Conservation (phyloP, 306 rosid species). For the Cicer arietinum region DNA sequence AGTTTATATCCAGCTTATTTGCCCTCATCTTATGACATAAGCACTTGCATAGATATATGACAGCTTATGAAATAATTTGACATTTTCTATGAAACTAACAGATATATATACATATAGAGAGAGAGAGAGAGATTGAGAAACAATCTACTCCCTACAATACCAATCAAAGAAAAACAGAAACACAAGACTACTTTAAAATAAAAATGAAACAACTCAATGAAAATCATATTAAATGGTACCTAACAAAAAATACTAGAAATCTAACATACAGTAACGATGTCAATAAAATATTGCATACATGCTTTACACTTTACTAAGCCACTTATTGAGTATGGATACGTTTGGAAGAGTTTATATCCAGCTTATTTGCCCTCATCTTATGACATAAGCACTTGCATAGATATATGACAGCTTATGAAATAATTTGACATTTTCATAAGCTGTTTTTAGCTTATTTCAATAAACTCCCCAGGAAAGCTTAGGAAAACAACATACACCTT, state of each 20-base stretch:
- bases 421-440: background rate
- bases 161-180: conserved; percentile 7
- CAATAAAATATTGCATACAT: conserved; percentile 10
- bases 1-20: background rate
- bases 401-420: background rate
- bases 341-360: background rate
- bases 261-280: background rate
- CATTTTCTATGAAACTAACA: no score
- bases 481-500: background rate
- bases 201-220: background rate
- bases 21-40: background rate
- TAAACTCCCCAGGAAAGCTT: background rate
- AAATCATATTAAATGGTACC: background rate
- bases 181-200: background rate
- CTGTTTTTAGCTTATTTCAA: background rate
- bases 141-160: conserved; percentile 1
- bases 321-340: background rate
- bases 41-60: background rate
- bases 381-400: background rate
- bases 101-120: no score
- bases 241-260: background rate
- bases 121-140: background rate
- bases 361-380: background rate
- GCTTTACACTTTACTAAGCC: conserved; percentile 4
- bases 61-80: background rate